A percentile compares a stretch with the other conserved stretches of the same genome.
Evolutionary conservation across 805 yeast species (phyloP).

Genomic region (Hanseniaspora valbyensis): DNA sequence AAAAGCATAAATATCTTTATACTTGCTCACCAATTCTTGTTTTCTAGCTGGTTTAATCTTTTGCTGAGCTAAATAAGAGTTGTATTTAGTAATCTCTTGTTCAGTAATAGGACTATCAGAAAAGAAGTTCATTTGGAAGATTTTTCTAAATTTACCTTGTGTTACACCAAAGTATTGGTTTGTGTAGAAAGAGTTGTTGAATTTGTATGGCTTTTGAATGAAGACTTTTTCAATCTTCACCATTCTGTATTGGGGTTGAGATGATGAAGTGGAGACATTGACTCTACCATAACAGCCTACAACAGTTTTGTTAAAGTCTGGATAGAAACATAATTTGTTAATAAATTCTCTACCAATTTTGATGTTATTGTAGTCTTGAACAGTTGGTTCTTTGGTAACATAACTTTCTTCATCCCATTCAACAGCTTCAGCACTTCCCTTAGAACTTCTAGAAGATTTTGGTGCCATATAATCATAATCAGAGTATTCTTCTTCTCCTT

Average conservation of each 20-base stretch:
- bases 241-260: constrained; percentile 49
- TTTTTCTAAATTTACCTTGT: constrained; percentile 69
- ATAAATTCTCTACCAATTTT: constrained; percentile 69
- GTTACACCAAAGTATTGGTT: constrained; percentile 57
- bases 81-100: constrained; percentile 66
- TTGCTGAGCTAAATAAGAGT: constrained; percentile 47
- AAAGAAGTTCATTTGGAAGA: constrained; percentile 65
- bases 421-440: constrained; percentile 28
- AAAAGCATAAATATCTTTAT: constrained; percentile 50
- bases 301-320: constrained; percentile 61
- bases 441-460: constrained; percentile 19
- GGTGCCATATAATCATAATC: constrained; percentile 35
- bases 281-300: constrained; percentile 72
- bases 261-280: constrained; percentile 55
- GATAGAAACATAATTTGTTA: constrained; percentile 66
- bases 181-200: constrained; percentile 38
- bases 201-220: constrained; percentile 40
- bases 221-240: constrained; percentile 65
- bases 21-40: constrained; percentile 55
- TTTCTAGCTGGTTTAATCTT: constrained; percentile 42
- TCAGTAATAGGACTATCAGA: constrained; percentile 64
- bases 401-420: constrained; percentile 42
- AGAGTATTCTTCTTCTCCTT: constrained; percentile 36
- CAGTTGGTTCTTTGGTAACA: constrained; percentile 37
- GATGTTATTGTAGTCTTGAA: constrained; percentile 58